phyloP scores from a whole-genome alignment of 768 basidiomycete species.

The Megacollybia marginata region DNA sequence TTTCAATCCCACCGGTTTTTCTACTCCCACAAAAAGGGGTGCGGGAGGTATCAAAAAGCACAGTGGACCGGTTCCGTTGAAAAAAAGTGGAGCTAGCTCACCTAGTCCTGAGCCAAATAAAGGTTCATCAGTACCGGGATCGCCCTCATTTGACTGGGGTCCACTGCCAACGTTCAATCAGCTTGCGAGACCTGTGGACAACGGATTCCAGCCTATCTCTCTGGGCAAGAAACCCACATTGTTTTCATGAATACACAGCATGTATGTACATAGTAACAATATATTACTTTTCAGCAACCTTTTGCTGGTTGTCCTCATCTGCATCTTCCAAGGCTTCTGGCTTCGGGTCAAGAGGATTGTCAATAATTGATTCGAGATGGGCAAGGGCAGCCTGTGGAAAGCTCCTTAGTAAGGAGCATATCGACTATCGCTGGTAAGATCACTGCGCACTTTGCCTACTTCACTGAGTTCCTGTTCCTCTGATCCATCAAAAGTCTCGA shows the following conservation, averaged over 20 bases:
- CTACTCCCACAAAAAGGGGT: constrained; percentile 24
- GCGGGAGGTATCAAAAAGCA: constrained; percentile 30
- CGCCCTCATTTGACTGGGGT: constrained; percentile 50
- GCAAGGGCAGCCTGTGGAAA: constrained; percentile 65
- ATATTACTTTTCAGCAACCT: no score
- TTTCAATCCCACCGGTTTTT: constrained; percentile 28
- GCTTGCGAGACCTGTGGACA: not conserved
- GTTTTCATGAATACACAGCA: no score
- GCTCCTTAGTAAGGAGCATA: constrained; percentile 71
- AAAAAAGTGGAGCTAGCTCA: not conserved
- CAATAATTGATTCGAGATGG: constrained; percentile 77
- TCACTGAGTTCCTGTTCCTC: constrained; percentile 72
- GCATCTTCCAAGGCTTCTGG: constrained; percentile 1
- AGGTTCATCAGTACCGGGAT: not conserved
- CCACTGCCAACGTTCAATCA: constrained; percentile 43
- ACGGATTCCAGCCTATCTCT: no score
- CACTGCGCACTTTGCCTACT: constrained; percentile 90
- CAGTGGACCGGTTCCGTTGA: constrained; percentile 19
- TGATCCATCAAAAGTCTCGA: constrained; percentile 49
- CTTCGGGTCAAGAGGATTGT: constrained; percentile 34
- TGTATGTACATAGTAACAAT: no score
- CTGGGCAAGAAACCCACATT: no score
- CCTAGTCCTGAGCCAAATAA: not conserved
- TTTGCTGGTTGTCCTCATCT: not conserved
- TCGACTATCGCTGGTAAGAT: constrained; percentile 72